Evolutionary conservation across 2,329 filamentous ascomycete species (phyloP).

Genomic region (Trichoderma sp.): DNA sequence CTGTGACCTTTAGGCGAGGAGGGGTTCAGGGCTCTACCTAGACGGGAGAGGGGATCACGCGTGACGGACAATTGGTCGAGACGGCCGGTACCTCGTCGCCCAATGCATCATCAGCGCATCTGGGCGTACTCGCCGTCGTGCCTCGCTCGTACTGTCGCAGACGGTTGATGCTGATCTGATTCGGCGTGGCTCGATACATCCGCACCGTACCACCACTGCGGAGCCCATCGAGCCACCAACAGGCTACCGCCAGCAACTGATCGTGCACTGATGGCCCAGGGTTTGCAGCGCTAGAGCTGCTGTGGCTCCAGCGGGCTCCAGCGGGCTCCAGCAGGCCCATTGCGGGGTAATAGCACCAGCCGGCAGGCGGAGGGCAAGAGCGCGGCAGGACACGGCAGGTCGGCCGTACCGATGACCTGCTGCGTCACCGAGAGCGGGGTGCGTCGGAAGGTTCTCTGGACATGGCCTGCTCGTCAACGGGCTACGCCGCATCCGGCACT

Average conservation of each 20-base stretch:
- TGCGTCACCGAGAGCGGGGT: slow-evolving; percentile 20
- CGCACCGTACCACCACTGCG: slow-evolving; percentile 24
- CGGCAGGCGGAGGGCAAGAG: neutral
- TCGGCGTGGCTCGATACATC: slow-evolving; percentile 22
- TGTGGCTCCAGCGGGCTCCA: slow-evolving; percentile 5
- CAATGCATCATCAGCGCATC: slow-evolving; percentile 20
- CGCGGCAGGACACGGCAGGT: neutral
- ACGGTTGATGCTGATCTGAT: slow-evolving; percentile 3
- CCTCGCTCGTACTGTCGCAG: no score
- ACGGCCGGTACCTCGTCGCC: slow-evolving; percentile 17
- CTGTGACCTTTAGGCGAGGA: slow-evolving; percentile 29
- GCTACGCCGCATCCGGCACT: slow-evolving; percentile 6
- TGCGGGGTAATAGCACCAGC: slow-evolving; percentile 35
- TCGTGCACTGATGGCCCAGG: slow-evolving; percentile 4
- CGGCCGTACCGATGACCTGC: slow-evolving; percentile 15
- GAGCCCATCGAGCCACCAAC: slow-evolving; percentile 26
- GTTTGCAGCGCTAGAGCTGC: slow-evolving; percentile 8
- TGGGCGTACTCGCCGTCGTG: no score
- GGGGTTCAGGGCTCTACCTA: slow-evolving; percentile 10
- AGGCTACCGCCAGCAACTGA: neutral
- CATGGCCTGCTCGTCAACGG: neutral
- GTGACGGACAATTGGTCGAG: slow-evolving; percentile 29
- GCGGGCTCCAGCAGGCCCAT: slow-evolving; percentile 26
- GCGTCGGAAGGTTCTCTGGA: slow-evolving; percentile 22
- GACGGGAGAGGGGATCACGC: slow-evolving; percentile 30